Percentiles rank a stretch among this genome's conserved stretches.
These are phyloP conservation scores for Arthrobotrys conoides DNA, from an alignment of 2,329 filamentous ascomycete species.

Conservation along the genomic window DNA sequence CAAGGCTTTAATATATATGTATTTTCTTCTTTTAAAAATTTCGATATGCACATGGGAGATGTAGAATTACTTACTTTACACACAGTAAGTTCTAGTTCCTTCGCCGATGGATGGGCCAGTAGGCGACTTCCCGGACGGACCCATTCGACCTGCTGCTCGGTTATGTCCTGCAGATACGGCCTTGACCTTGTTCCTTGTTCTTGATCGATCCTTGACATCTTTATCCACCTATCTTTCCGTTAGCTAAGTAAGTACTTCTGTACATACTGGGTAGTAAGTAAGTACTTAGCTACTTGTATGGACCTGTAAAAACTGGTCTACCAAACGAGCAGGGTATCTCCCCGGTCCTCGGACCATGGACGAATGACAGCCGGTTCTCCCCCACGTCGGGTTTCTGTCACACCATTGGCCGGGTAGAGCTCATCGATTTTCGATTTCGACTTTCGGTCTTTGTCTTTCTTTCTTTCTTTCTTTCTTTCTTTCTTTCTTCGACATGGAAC, in stretches of 20 bases:
- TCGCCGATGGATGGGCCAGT: slow-evolving; percentile 30
- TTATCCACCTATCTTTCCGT: not conserved
- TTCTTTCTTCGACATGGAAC: not conserved
- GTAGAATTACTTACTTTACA: slow-evolving; percentile 7
- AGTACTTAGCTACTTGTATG: too few species aligned
- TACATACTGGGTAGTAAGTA: too few species aligned
- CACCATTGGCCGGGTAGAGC: slow-evolving; percentile 25
- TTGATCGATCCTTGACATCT: not conserved
- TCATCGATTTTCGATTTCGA: slow-evolving; percentile 5
- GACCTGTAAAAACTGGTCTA: too few species aligned
- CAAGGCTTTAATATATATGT: slow-evolving; percentile 20
- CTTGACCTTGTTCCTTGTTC: slow-evolving; percentile 16
- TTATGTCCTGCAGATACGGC: slow-evolving; percentile 47
- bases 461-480: not conserved
- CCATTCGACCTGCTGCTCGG: slow-evolving; percentile 33
- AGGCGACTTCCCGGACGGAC: slow-evolving; percentile 26
- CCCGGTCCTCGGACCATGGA: slow-evolving; percentile 39
- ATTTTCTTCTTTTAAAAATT: slow-evolving; percentile 28
- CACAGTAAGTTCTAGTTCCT: not conserved
- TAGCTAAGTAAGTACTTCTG: not conserved
- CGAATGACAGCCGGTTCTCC: slow-evolving; percentile 32
- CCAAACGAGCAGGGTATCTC: slow-evolving; percentile 11
- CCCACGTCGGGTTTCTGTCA: slow-evolving; percentile 51
- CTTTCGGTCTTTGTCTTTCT: not conserved
- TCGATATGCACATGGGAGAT: not conserved